Evolutionary conservation across 2,329 filamentous ascomycete genomes (phyloP).

Genomic region (Clarireedia hainanense): DNA sequence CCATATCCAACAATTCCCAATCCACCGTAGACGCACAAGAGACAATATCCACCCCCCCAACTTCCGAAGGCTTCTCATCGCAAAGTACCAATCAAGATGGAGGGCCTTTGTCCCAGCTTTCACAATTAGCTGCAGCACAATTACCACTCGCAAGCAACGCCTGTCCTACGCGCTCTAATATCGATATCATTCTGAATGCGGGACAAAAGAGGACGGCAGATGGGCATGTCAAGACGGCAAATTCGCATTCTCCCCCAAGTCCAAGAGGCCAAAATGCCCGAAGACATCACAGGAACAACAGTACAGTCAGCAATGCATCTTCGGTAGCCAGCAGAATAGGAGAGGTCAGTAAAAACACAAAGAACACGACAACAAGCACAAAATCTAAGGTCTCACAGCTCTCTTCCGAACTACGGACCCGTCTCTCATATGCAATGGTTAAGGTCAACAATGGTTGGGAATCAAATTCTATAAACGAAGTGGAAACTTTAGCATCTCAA

Average conservation of each 20-base stretch:
- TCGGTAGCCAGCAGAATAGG: constrained; percentile 63
- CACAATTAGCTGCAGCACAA: constrained; percentile 48
- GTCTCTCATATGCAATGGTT: constrained; percentile 86
- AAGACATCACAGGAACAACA: constrained; percentile 64
- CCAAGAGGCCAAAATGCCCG: constrained; percentile 11
- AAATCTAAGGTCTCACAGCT: constrained; percentile 23
- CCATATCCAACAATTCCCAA: constrained; percentile 37
- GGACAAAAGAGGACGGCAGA: constrained; percentile 70
- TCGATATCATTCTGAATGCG: constrained; percentile 20
- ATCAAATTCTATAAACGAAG: constrained; percentile 65
- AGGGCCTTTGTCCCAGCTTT: constrained; percentile 41
- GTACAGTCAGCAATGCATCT: constrained; percentile 53
- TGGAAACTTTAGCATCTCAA: constrained; percentile 67
- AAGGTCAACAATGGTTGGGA: constrained; percentile 91
- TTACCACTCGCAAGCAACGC: constrained; percentile 26
- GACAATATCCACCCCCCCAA: constrained; percentile 32
- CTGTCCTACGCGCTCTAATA: constrained; percentile 16
- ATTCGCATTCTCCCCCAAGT: constrained; percentile 36
- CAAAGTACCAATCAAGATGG: constrained; percentile 41
- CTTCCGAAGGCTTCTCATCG: constrained; percentile 28
- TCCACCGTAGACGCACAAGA: constrained; percentile 36
- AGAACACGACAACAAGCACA: neutral
- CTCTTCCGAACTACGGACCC: constrained; percentile 63
- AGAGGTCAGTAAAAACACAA: constrained; percentile 49
- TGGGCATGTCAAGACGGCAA: constrained; percentile 57